Evolutionary conservation across 2,329 filamentous ascomycete genomes (phyloP), one percentile per base, ranked within the genome.

Genomic region (Epichloe uncinata): DNA sequence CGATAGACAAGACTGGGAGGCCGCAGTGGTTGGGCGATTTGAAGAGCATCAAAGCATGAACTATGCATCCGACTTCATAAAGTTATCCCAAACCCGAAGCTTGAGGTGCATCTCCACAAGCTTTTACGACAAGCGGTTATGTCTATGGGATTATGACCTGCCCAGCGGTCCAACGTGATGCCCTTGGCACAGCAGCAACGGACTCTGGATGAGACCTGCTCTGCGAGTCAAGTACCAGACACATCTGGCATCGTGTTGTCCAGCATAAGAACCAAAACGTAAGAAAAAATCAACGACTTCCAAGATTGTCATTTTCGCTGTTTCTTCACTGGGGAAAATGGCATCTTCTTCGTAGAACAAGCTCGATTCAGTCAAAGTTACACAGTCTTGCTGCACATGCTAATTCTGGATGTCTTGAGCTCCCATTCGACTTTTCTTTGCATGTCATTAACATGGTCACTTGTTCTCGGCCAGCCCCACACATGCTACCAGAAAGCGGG

Each of bases 31-130:
- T 44, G 82, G 77, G 0, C 77, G 74, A 48, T 95, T 95, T 60
- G 84, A 87, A 57, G 85, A 91, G 62, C 89, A 96, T 63, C 73
- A 85, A 67, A 95, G 88, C 63, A 95, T 96, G 88, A 95, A 95
- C 60, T 97, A 97, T 63, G 90, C 84, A 6, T 87, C 85, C 58
- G 89, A 90, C 65, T 77, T 81, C 52, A 73, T 77, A 55, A 73
- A 73, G 2, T 59, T 50, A 22, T 47, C 48, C 6, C 57, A 60
- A 48, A 57, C 51, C 0, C 50, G 53, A 4, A 50, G 67, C 6
- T 50, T 73, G 36, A 57, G 70, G 18, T 77, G 81, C 56, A 70
- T 88, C 1, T 85, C 82, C 20, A 87, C 83, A 1, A 89, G 85
- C 62, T 90, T 89, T 57, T 89, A 89, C 56, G 85, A 89, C 63